Conservation (phyloP, 2,329 filamentous ascomycete species). For the Dothiorella sarmentorum region DNA sequence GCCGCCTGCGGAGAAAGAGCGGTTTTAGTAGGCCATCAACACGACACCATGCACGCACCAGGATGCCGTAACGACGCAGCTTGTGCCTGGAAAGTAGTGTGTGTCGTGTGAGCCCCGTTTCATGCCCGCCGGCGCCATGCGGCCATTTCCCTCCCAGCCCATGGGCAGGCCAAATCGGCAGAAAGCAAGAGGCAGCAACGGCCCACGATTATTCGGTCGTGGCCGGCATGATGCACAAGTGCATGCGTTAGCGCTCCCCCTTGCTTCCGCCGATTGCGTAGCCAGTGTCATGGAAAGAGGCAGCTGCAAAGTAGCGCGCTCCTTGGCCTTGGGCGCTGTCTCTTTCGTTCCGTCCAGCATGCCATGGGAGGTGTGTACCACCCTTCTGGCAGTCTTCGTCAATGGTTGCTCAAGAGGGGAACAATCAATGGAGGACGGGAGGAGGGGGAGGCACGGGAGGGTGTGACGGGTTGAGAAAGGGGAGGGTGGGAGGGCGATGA, state of each 20-base stretch:
- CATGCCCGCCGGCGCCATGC: neutral
- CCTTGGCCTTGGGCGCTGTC: neutral
- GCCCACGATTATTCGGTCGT: no score
- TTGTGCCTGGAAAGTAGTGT: slow-evolving; percentile 10
- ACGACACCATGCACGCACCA: neutral
- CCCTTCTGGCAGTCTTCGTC: no score
- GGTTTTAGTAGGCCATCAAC: neutral
- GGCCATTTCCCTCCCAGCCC: neutral
- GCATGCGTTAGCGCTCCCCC: slow-evolving; percentile 10
- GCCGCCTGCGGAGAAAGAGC: neutral
- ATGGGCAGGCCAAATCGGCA: neutral
- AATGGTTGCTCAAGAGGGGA: neutral
- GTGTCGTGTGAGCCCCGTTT: slow-evolving; percentile 10
- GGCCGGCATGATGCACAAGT: no score
- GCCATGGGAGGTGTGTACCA: no score
- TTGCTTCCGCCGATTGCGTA: slow-evolving; percentile 12
- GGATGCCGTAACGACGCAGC: slow-evolving; percentile 5
- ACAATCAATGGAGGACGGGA: neutral
- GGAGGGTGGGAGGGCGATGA: neutral
- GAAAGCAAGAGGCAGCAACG: neutral
- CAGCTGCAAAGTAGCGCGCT: slow-evolving; percentile 3
- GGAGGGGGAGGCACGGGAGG: neutral
- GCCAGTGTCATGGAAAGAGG: neutral
- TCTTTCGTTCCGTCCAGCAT: neutral
- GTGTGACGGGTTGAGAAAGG: no score